Evolutionary conservation across 371 early-diverging fungal genomes (phyloP).

Genomic region (Polyrhizophydium stewartii): DNA sequence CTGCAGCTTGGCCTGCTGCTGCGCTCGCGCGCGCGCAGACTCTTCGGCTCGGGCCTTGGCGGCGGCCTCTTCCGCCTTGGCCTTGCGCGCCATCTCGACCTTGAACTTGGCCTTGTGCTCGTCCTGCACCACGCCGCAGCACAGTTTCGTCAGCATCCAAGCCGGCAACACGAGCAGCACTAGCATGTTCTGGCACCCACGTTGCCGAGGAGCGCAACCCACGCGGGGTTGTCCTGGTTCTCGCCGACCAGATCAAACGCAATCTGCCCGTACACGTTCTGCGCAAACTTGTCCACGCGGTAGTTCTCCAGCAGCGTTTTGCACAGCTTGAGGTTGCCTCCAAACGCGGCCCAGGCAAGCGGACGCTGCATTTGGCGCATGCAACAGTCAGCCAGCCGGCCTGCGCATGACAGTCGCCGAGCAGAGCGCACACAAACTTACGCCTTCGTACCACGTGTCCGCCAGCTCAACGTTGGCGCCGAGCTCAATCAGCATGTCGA

Average conservation of each 20-base stretch:
- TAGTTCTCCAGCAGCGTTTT: slow-evolving; percentile 60
- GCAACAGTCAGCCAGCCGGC: no score
- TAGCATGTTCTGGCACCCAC: no score
- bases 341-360: slow-evolving; percentile 90
- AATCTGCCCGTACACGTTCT: slow-evolving; percentile 65
- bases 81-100: no score
- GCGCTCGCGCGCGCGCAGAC: background rate
- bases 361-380: slow-evolving; percentile 45
- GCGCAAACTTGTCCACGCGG: slow-evolving; percentile 58
- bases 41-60: no score
- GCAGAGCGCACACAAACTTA: no score
- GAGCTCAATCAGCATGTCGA: slow-evolving; percentile 58
- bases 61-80: no score
- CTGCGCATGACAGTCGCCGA: no score
- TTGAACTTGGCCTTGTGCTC: no score
- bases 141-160: no score
- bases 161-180: no score
- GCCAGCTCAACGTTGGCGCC: slow-evolving; percentile 77
- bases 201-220: background rate
- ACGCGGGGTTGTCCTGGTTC: background rate
- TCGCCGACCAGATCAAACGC: slow-evolving; percentile 60
- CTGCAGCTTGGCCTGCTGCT: no score
- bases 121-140: no score
- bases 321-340: slow-evolving; percentile 46
- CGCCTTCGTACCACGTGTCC: slow-evolving; percentile 81